Percentiles rank a stretch among this genome's conserved stretches.
These are phyloP conservation scores for Paxillus rubicundulus DNA, from an alignment of 768 basidiomycete species.

Conservation along the genomic window DNA sequence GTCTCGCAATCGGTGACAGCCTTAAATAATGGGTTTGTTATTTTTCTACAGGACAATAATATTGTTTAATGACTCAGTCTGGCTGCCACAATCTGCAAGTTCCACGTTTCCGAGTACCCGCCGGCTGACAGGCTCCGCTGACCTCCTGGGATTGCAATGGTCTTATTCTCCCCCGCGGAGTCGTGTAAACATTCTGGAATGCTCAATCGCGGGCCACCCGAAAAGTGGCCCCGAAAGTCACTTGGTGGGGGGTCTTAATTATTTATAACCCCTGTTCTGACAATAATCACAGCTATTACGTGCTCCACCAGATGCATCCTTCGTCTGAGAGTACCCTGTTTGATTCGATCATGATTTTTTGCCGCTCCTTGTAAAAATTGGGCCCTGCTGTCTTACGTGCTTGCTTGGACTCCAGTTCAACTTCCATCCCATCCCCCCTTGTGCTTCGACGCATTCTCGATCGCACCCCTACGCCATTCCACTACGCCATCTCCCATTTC, in stretches of 20 bases:
- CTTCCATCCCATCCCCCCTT: neutral
- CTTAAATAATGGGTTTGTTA: too few species aligned
- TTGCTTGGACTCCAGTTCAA: too few species aligned
- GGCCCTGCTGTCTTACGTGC: too few species aligned
- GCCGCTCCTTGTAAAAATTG: neutral
- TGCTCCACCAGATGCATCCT: neutral
- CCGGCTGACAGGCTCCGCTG: too few species aligned
- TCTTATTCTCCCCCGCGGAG: neutral
- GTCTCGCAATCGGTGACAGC: too few species aligned
- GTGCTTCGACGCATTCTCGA: neutral
- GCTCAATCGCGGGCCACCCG: too few species aligned
- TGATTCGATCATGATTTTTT: neutral
- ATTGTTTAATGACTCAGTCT: too few species aligned
- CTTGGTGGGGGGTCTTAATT: too few species aligned
- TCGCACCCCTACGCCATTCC: neutral
- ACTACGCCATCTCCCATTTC: constrained; percentile 6
- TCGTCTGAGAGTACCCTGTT: neutral
- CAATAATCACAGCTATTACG: constrained; percentile 1
- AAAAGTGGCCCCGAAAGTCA: too few species aligned
- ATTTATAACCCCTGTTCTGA: neutral
- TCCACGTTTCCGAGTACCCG: neutral
- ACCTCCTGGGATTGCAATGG: neutral
- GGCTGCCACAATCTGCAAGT: neutral
- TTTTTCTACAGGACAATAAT: too few species aligned
- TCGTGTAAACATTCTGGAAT: neutral